A percentile compares a stretch with the other conserved stretches of the same genome.
These are phyloP conservation scores for Ogataea angusta DNA, from an alignment of 805 yeast genomes.

Conservation along the genomic window DNA sequence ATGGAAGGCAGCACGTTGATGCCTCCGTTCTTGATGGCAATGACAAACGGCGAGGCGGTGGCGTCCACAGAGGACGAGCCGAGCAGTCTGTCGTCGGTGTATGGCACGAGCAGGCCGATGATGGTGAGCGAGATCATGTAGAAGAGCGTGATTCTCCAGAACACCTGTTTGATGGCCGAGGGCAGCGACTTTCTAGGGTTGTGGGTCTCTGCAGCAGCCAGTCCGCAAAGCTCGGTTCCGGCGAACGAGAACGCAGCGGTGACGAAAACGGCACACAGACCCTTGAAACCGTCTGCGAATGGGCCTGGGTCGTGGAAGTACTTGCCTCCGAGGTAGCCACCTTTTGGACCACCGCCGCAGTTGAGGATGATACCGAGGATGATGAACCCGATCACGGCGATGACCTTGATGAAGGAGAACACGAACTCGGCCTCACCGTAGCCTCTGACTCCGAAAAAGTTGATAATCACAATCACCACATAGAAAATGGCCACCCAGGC, in stretches of 20 bases:
- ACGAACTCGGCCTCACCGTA: conserved; percentile 69
- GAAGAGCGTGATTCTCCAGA: conserved; percentile 60
- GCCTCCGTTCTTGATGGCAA: conserved; percentile 62
- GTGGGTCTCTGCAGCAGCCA: conserved; percentile 64
- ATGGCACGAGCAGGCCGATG: conserved; percentile 62
- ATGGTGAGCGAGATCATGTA: conserved; percentile 52
- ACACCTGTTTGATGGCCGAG: conserved; percentile 60
- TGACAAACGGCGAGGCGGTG: conserved; percentile 72
- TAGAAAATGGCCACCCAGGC: conserved; percentile 57
- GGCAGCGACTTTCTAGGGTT: conserved; percentile 62
- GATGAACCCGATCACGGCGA: conserved; percentile 57
- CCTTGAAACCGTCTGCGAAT: conserved; percentile 53
- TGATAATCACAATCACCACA: conserved; percentile 46
- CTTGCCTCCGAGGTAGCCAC: conserved; percentile 55
- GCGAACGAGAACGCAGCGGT: conserved; percentile 64
- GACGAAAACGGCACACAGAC: conserved; percentile 60
- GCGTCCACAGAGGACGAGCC: conserved; percentile 48
- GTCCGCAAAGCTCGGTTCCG: conserved; percentile 63
- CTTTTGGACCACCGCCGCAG: conserved; percentile 61
- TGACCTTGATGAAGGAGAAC: conserved; percentile 52
- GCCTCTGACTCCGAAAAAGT: conserved; percentile 61
- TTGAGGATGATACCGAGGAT: conserved; percentile 52
- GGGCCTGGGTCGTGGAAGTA: conserved; percentile 63
- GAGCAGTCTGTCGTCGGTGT: conserved; percentile 43
- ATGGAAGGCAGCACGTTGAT: conserved; percentile 65